Percentiles rank a stretch among this genome's conserved stretches.
phyloP scores from a whole-genome alignment of 176 grass and related monocot genomes.

The Chrysopogon serrulatus region DNA sequence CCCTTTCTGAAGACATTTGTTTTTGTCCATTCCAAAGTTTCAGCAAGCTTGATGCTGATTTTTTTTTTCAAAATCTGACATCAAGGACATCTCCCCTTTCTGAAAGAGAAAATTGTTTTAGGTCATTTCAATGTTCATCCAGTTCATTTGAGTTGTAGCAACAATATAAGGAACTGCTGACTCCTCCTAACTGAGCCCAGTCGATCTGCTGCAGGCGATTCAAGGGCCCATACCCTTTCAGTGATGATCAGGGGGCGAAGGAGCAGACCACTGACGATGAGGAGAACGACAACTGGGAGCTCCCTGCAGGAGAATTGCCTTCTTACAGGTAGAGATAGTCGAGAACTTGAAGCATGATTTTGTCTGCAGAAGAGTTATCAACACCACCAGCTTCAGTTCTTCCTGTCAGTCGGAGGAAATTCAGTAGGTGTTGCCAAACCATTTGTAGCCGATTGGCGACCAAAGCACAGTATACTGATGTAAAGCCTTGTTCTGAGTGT shows the following conservation, averaged over 20 bases:
- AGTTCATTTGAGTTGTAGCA: neutral
- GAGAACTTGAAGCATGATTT: neutral
- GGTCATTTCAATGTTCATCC: neutral
- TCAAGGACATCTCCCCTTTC: neutral
- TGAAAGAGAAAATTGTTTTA: neutral
- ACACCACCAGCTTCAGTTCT: neutral
- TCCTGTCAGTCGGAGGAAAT: neutral
- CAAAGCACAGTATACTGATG: neutral
- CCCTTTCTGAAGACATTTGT: too few relatives aligned
- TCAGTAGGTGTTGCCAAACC: neutral
- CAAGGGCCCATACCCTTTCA: conserved; percentile 35
- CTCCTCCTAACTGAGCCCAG: neutral
- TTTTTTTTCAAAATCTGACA: neutral
- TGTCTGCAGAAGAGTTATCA: neutral
- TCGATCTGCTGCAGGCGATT: conserved; percentile 13
- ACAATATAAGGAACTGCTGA: neutral
- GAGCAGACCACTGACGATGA: neutral
- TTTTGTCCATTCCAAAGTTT: neutral
- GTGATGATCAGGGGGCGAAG: neutral
- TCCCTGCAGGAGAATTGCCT: conserved; percentile 42
- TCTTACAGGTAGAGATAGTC: conserved; percentile 22
- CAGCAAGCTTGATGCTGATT: neutral
- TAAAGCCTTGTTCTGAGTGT: neutral
- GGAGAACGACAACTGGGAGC: conserved; percentile 43
- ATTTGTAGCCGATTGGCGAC: neutral